These are phyloP conservation scores for Boletus sensibilis DNA, from an alignment of 768 basidiomycete genomes.

Conservation along the genomic window DNA sequence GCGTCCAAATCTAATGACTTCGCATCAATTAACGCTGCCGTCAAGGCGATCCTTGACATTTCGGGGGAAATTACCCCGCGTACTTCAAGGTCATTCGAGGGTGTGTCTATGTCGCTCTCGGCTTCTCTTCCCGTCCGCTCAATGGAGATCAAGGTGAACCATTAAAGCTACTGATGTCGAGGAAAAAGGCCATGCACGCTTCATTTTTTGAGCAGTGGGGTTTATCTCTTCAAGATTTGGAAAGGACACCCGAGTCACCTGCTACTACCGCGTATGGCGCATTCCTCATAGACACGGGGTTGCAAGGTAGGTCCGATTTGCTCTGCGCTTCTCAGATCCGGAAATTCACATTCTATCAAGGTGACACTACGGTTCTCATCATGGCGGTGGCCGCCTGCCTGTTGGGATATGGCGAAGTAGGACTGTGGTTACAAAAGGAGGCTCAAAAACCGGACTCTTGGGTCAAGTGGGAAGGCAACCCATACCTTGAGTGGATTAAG, in stretches of 20 bases:
- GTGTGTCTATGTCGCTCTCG: neutral
- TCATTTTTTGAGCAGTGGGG: neutral
- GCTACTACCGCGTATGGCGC: conserved; percentile 4
- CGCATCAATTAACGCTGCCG: neutral
- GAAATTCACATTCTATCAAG: neutral
- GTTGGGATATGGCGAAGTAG: conserved; percentile 1
- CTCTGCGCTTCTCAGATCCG: neutral
- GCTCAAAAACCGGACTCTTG: conserved; percentile 1
- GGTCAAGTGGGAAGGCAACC: conserved; percentile 4
- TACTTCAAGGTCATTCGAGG: neutral
- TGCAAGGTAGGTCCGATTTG: neutral
- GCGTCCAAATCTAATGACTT: neutral
- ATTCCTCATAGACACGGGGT: conserved; percentile 4
- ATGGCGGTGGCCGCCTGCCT: conserved; percentile 4
- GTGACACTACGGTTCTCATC: neutral
- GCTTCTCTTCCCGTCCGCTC: neutral
- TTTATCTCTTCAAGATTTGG: neutral
- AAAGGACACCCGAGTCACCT: conserved; percentile 1
- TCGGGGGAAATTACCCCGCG: neutral
- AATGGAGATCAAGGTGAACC: neutral
- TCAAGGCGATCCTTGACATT: neutral
- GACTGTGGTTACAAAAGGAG: conserved; percentile 2
- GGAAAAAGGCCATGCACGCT: neutral
- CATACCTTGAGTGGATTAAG: conserved; percentile 1
- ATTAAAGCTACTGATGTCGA: neutral